phyloP scores from a whole-genome alignment of 78 protist genomes.

The Guillardia theta region DNA sequence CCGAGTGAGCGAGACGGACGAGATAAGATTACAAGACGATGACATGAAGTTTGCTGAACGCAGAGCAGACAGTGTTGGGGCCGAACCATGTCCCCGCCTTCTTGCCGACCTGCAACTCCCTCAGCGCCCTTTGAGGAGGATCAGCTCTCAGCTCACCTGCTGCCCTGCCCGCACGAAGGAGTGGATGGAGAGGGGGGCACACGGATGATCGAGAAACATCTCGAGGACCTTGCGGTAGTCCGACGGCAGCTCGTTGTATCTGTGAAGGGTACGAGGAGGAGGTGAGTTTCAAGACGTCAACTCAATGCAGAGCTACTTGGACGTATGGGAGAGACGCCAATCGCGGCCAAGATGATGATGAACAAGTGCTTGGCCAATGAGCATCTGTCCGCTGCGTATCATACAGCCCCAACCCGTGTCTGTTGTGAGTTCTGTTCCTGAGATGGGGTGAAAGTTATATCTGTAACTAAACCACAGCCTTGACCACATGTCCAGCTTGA shows the following conservation, averaged over 20 bases:
- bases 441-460: not conserved
- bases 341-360: not conserved
- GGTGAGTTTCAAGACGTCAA: not conserved
- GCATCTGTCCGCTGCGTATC: not conserved
- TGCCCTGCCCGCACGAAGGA: not conserved
- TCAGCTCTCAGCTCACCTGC: not conserved
- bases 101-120: not conserved
- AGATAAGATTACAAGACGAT: not conserved
- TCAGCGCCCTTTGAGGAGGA: not conserved
- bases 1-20: not conserved
- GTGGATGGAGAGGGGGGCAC: not conserved
- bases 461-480: not conserved
- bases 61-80: not conserved
- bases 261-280: too few relatives aligned
- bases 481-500: not conserved
- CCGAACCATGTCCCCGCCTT: not conserved
- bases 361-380: not conserved
- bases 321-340: not conserved
- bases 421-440: not conserved
- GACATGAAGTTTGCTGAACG: not conserved
- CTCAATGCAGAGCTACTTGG: not conserved
- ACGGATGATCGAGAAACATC: not conserved
- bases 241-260: not conserved
- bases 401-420: constrained; percentile 21
- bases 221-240: not conserved